phyloP scores from a whole-genome alignment of 768 basidiomycete species.

The Xanthoconium purpureum region DNA sequence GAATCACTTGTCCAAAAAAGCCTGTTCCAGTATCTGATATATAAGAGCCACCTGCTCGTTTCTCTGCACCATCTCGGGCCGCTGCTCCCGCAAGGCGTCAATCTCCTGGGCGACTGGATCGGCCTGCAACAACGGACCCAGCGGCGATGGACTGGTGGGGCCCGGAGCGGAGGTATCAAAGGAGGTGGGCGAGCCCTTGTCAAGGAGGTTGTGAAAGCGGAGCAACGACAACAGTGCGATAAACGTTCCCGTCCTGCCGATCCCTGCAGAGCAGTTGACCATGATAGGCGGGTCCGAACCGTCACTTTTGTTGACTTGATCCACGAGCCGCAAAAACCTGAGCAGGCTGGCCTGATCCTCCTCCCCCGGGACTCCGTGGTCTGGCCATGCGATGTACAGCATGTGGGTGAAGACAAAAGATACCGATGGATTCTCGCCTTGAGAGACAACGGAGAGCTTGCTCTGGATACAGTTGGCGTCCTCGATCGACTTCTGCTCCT shows the following conservation, averaged over 20 bases:
- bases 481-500: conserved; percentile 42
- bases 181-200: conserved; percentile 25
- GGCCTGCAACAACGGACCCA: conserved; percentile 55
- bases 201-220: conserved; percentile 52
- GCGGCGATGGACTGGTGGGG: conserved; percentile 44
- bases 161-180: conserved; percentile 20
- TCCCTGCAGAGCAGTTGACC: conserved; percentile 82
- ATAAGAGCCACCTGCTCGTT: conserved; percentile 62
- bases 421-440: conserved; percentile 29
- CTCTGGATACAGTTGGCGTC: conserved; percentile 63
- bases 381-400: conserved; percentile 78
- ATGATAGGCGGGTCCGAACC: conserved; percentile 75
- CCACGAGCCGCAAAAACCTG: conserved; percentile 62
- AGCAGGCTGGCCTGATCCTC: conserved; percentile 60
- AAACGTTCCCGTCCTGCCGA: conserved; percentile 85
- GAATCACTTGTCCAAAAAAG: conserved; percentile 16
- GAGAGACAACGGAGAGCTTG: conserved; percentile 51
- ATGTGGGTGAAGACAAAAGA: conserved; percentile 63
- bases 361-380: conserved; percentile 72
- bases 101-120: conserved; percentile 67
- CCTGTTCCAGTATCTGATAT: conserved; percentile 53
- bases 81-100: conserved; percentile 75
- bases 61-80: conserved; percentile 79
- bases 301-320: conserved; percentile 52
- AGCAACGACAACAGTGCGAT: conserved; percentile 77